A percentile compares a stretch with the other conserved stretches of the same genome.
phyloP scores from a whole-genome alignment of 2,329 filamentous ascomycete species.

The Alternaria dauci region DNA sequence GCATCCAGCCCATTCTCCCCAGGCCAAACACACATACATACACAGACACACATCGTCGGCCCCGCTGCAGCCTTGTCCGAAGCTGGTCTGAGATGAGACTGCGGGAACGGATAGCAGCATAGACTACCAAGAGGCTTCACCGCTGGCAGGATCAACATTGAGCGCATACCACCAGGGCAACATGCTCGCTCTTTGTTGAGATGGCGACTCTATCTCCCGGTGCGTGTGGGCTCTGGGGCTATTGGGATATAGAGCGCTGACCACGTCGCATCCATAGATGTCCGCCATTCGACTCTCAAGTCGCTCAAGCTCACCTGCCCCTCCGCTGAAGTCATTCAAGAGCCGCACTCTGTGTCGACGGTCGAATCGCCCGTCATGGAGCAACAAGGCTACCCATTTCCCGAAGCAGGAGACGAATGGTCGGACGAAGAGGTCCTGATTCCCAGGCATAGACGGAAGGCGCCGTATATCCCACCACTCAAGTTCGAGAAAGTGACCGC shows the following conservation, averaged over 20 bases:
- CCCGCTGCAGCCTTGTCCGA: slow-evolving; percentile 1
- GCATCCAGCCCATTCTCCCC: neutral
- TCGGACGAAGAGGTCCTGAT: slow-evolving; percentile 50
- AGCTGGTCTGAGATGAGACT: slow-evolving; percentile 15
- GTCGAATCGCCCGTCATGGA: slow-evolving; percentile 28
- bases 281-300: slow-evolving; percentile 48
- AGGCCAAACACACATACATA: neutral
- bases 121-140: slow-evolving; percentile 13
- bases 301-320: slow-evolving; percentile 50
- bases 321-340: slow-evolving; percentile 45
- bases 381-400: slow-evolving; percentile 38
- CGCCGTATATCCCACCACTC: slow-evolving; percentile 41
- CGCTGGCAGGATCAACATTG: slow-evolving; percentile 6
- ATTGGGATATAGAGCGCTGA: slow-evolving; percentile 29
- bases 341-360: slow-evolving; percentile 26
- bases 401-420: slow-evolving; percentile 47
- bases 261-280: slow-evolving; percentile 38
- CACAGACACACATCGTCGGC: neutral
- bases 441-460: slow-evolving; percentile 39
- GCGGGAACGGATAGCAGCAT: slow-evolving; percentile 8
- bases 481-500: slow-evolving; percentile 33
- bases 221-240: slow-evolving; percentile 23
- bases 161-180: slow-evolving; percentile 17
- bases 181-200: slow-evolving; percentile 20
- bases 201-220: slow-evolving; percentile 41